Percentiles rank a stretch among this genome's conserved stretches.
phyloP scores from a whole-genome alignment of 23 red algal genomes.

The Gracilaria gracilis region DNA sequence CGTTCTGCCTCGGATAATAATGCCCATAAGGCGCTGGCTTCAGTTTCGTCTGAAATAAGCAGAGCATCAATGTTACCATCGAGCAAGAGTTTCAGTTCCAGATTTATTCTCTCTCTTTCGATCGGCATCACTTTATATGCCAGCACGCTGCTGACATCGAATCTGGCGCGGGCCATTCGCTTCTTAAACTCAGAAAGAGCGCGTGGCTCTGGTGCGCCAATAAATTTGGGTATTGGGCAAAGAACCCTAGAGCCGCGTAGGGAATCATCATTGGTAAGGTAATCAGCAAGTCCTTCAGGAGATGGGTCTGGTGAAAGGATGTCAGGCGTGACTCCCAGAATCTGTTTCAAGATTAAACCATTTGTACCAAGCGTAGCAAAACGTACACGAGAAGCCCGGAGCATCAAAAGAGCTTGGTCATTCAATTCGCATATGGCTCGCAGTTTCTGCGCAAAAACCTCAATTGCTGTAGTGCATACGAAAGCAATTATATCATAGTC shows the following conservation, averaged over 20 bases:
- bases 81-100: conserved; percentile 28
- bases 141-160: conserved; percentile 10
- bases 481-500: conserved; percentile 50
- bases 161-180: neutral
- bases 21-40: conserved; percentile 35
- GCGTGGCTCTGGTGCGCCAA: conserved; percentile 5
- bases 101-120: neutral
- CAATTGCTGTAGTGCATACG: conserved; percentile 10
- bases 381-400: conserved; percentile 39
- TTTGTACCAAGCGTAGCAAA: conserved; percentile 46
- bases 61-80: conserved; percentile 37
- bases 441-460: conserved; percentile 4
- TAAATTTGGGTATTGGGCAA: conserved; percentile 34
- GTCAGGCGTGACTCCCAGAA: conserved; percentile 47
- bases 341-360: neutral
- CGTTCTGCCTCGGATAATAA: conserved; percentile 16
- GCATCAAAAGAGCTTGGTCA: conserved; percentile 22
- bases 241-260: conserved; percentile 12
- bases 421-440: conserved; percentile 1
- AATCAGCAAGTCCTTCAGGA: conserved; percentile 27
- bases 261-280: neutral
- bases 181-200: conserved; percentile 3
- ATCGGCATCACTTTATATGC: conserved; percentile 43
- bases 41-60: conserved; percentile 23
- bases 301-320: conserved; percentile 43